A percentile compares a stretch with the other conserved stretches of the same genome.
Conservation (phyloP, 2,329 filamentous ascomycete genomes). For the Microthyrium microscopicum region DNA sequence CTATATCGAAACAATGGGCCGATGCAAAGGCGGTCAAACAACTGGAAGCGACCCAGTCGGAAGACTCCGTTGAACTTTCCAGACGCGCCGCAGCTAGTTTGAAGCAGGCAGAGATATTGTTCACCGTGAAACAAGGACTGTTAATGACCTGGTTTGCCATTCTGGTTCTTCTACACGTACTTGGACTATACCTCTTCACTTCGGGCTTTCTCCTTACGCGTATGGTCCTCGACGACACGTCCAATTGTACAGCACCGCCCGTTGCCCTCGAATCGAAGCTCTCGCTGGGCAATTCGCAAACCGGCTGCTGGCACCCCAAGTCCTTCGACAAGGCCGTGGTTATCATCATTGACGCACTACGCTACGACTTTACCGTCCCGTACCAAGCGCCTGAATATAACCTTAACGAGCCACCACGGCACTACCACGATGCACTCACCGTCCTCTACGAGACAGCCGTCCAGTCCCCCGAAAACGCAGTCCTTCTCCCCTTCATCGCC, state of each 20-base stretch:
- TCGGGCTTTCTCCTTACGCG: conserved; percentile 88
- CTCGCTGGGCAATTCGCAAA: conserved; percentile 25
- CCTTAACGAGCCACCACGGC: conserved; percentile 31
- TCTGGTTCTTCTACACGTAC: conserved; percentile 55
- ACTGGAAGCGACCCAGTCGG: background rate
- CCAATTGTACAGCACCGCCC: conserved; percentile 61
- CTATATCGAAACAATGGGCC: background rate
- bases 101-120: conserved; percentile 29
- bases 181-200: conserved; percentile 82
- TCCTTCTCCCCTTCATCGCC: conserved; percentile 87
- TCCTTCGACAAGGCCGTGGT: conserved; percentile 84
- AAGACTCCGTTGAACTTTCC: too few relatives aligned
- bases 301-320: conserved; percentile 92
- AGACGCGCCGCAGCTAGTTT: conserved; percentile 19
- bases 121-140: conserved; percentile 35
- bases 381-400: conserved; percentile 36
- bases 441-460: conserved; percentile 71
- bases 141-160: conserved; percentile 50
- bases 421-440: conserved; percentile 79
- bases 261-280: conserved; percentile 11
- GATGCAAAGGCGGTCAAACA: background rate
- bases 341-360: conserved; percentile 78
- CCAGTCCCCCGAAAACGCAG: conserved; percentile 60
- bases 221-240: conserved; percentile 60
- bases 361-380: conserved; percentile 93